Conservation (phyloP, 192 early-diverging fungal genomes). For the Coemansia sp. region DNA sequence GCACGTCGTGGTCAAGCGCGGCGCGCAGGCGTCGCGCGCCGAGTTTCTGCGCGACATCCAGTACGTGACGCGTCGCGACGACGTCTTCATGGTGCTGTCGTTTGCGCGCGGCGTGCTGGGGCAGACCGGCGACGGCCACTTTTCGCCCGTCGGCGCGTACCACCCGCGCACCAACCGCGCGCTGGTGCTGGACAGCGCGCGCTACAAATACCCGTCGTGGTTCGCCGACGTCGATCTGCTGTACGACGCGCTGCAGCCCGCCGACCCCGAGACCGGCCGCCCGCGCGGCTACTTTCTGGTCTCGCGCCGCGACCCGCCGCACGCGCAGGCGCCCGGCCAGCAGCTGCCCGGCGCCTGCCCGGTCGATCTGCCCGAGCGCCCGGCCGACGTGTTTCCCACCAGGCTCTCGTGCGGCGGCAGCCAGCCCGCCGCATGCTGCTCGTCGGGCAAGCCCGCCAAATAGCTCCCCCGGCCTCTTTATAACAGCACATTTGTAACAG, state of each 20-base stretch:
- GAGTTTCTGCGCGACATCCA: conserved; percentile 80
- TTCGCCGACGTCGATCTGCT: conserved; percentile 68
- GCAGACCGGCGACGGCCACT: conserved; percentile 95
- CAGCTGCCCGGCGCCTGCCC: too few species aligned
- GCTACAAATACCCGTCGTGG: conserved; percentile 91
- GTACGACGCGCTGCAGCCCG: conserved; percentile 75
- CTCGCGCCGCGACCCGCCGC: conserved; percentile 16
- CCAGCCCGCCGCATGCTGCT: conserved; percentile 34
- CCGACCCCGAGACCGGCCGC: conserved; percentile 74
- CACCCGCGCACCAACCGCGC: conserved; percentile 66
- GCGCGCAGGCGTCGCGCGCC: conserved; percentile 56
- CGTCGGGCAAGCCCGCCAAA: too few species aligned
- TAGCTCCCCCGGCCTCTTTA: too few species aligned
- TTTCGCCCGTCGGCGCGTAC: conserved; percentile 85
- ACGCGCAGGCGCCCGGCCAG: too few species aligned
- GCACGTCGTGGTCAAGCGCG: conserved; percentile 69
- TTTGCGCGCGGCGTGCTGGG: conserved; percentile 71
- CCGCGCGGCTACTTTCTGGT: conserved; percentile 89
- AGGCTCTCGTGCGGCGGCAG: conserved; percentile 31
- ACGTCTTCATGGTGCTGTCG: conserved; percentile 82
- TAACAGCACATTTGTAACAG: neutral
- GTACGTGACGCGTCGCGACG: conserved; percentile 60
- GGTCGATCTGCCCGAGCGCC: conserved; percentile 36
- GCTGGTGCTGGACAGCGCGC: conserved; percentile 82
- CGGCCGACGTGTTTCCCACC: conserved; percentile 23